phyloP scores from a whole-genome alignment of 73 alveolate genomes.

The Tetrahymena malaccensis region DNA sequence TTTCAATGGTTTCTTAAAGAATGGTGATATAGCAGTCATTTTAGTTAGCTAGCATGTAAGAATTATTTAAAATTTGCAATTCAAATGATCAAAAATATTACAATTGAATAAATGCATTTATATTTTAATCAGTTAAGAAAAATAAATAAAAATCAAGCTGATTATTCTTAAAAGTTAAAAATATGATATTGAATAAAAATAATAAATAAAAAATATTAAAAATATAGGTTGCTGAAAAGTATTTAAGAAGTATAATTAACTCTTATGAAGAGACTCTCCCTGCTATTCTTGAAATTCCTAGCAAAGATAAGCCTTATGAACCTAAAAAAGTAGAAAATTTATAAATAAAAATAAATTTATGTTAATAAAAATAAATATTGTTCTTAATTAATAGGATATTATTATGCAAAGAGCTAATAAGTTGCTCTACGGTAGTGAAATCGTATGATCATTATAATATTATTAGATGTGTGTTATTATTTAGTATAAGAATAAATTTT shows the following conservation, averaged over 20 bases:
- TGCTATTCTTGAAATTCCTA: slow-evolving; percentile 93
- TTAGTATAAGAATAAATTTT: background rate
- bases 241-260: slow-evolving; percentile 79
- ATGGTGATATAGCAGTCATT: slow-evolving; percentile 92
- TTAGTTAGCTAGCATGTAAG: slow-evolving; percentile 60
- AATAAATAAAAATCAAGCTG: no score
- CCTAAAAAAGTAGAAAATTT: slow-evolving; percentile 71
- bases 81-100: background rate
- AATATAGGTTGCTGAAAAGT: slow-evolving; percentile 69
- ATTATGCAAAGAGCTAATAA: slow-evolving; percentile 43
- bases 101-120: no score
- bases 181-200: no score
- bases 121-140: no score
- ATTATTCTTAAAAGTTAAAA: no score
- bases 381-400: slow-evolving; percentile 6
- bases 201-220: background rate
- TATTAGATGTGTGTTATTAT: background rate
- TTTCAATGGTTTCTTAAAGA: slow-evolving; percentile 70
- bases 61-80: slow-evolving; percentile 7
- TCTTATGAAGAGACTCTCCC: slow-evolving; percentile 90
- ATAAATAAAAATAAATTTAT: background rate
- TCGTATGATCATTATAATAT: slow-evolving; percentile 8
- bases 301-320: slow-evolving; percentile 88
- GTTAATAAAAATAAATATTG: background rate
- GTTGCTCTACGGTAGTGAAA: slow-evolving; percentile 43